A percentile compares a stretch with the other conserved stretches of the same genome.
These are phyloP conservation scores for Aureobasidium mangrovei DNA, from an alignment of 2,329 filamentous ascomycete species.

Conservation along the genomic window DNA sequence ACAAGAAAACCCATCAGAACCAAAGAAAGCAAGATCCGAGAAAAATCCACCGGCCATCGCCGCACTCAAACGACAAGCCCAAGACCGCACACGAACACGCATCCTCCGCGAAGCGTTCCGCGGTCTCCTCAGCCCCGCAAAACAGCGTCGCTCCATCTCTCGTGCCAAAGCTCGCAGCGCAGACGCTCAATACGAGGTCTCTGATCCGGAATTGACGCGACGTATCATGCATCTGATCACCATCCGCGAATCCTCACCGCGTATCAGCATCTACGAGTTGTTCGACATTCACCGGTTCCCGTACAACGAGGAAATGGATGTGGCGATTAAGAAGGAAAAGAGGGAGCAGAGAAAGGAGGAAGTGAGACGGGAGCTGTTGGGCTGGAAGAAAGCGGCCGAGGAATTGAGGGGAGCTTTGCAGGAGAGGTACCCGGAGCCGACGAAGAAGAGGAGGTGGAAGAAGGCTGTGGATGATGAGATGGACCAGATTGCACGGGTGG, in stretches of 20 bases:
- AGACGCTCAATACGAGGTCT: not conserved
- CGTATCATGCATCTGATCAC: not conserved
- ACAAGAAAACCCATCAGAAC: not conserved
- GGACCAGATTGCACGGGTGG: not conserved
- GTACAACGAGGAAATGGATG: not conserved
- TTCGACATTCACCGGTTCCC: not conserved
- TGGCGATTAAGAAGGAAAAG: not conserved
- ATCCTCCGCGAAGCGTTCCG: constrained; percentile 1
- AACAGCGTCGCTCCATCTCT: not conserved
- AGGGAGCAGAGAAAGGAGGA: not conserved
- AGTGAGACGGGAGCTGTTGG: not conserved
- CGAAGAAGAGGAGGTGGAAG: not conserved
- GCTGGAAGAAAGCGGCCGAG: not conserved
- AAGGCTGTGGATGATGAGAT: not conserved
- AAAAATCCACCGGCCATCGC: not conserved
- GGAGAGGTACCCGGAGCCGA: not conserved
- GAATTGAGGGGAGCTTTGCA: not conserved
- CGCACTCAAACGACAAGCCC: not conserved
- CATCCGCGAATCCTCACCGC: not conserved
- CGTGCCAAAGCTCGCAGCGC: not conserved
- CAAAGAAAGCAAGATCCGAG: not conserved
- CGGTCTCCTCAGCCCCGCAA: not conserved
- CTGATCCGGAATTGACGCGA: not conserved
- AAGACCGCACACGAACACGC: not conserved
- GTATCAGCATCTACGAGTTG: not conserved